Percentiles rank a stretch among this genome's conserved stretches.
phyloP scores from a whole-genome alignment of 2,329 filamentous ascomycete genomes.

The Furcasterigmium furcatum region DNA sequence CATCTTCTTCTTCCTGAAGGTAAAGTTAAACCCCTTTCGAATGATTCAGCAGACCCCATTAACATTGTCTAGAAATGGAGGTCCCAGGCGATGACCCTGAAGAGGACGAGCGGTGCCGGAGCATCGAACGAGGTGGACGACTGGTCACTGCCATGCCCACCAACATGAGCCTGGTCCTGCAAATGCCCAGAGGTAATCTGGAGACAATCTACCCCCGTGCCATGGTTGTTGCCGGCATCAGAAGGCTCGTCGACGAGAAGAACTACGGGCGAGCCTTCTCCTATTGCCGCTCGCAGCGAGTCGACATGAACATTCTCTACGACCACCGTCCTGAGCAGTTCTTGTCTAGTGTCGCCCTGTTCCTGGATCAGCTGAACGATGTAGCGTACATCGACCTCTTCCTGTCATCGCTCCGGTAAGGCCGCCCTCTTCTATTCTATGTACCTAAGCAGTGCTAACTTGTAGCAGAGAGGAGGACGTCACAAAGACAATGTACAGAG shows the following conservation, averaged over 20 bases:
- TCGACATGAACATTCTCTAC: constrained; percentile 97
- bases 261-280: constrained; percentile 83
- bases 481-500: constrained; percentile 86
- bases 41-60: constrained; percentile 9
- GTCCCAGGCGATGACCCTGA: constrained; percentile 87
- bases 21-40: constrained; percentile 30
- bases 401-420: constrained; percentile 76
- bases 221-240: constrained; percentile 87
- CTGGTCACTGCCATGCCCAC: constrained; percentile 88
- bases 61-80: constrained; percentile 61
- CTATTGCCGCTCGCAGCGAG: constrained; percentile 85
- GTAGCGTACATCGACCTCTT: constrained; percentile 86
- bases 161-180: constrained; percentile 79
- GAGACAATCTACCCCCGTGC: constrained; percentile 94
- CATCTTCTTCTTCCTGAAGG: constrained; percentile 69
- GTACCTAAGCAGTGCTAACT: constrained; percentile 17
- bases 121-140: constrained; percentile 82
- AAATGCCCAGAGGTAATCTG: constrained; percentile 94
- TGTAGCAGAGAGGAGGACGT: constrained; percentile 77
- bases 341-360: constrained; percentile 68
- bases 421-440: neutral
- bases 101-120: constrained; percentile 86
- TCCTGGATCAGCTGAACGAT: constrained; percentile 81
- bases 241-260: constrained; percentile 73
- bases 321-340: constrained; percentile 91